phyloP scores from a whole-genome alignment of 1,139 yeast genomes.

The Pichia sp. region DNA sequence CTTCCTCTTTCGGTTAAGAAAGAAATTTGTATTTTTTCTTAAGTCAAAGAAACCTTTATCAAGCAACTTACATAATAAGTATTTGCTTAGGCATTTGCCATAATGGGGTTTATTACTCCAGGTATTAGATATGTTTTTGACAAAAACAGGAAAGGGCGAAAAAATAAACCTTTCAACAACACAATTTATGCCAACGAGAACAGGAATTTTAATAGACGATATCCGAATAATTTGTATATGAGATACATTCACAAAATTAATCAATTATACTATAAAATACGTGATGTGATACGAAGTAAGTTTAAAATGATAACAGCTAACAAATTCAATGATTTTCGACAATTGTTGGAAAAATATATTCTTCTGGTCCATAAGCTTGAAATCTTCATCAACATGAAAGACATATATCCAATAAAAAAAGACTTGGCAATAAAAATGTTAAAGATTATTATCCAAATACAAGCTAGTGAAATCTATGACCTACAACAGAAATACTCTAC shows the following conservation, averaged over 20 bases:
- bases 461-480: too few species aligned
- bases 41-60: not conserved
- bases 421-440: constrained; percentile 4
- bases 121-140: constrained; percentile 9
- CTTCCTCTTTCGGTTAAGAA: too few species aligned
- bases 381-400: not conserved
- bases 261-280: not conserved
- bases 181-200: constrained; percentile 8
- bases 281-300: not conserved
- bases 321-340: constrained; percentile 1
- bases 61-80: not conserved
- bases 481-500: too few species aligned
- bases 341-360: constrained; percentile 6
- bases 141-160: constrained; percentile 8
- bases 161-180: constrained; percentile 4
- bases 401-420: constrained; percentile 1
- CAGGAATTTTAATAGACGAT: constrained; percentile 10
- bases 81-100: not conserved
- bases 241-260: constrained; percentile 1
- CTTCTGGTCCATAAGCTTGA: constrained; percentile 4
- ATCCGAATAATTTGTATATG: constrained; percentile 6
- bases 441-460: constrained; percentile 1
- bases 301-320: not conserved
- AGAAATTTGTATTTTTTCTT: too few species aligned
- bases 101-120: constrained; percentile 15